Evolutionary conservation across 1,284 basidiomycete species (phyloP).

Genomic region (Exsudoporus floridanus): DNA sequence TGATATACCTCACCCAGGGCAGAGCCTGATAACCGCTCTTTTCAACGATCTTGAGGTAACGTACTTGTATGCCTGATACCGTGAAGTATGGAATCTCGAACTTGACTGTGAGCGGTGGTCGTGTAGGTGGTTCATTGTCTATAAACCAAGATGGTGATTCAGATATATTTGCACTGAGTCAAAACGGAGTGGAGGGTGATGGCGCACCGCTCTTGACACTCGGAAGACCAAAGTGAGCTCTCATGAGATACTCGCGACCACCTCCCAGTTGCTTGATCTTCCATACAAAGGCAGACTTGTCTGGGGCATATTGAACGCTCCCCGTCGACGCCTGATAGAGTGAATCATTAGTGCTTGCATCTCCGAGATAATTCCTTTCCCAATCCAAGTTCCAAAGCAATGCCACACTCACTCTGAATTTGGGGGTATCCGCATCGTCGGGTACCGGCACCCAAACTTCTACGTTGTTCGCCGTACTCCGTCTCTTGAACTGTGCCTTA

Average conservation of each 20-base stretch:
- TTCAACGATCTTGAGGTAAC: conserved; percentile 97
- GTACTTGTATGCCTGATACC: conserved; percentile 93
- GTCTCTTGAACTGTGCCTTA: conserved; percentile 96
- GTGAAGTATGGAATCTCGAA: conserved; percentile 99
- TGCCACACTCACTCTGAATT: conserved; percentile 74
- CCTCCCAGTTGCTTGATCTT: conserved; percentile 96
- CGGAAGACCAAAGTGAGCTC: conserved; percentile 93
- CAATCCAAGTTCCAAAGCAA: background rate
- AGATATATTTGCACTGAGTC: background rate
- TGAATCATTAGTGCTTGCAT: background rate
- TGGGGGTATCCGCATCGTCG: conserved; percentile 97
- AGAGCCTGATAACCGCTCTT: conserved; percentile 96
- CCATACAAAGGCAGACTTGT: conserved; percentile 96
- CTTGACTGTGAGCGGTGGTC: conserved; percentile 93
- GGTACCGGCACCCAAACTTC: conserved; percentile 98
- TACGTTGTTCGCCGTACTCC: conserved; percentile 97
- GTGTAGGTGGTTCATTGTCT: conserved; percentile 47
- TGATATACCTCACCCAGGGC: conserved; percentile 92
- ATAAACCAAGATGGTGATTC: background rate
- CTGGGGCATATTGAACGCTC: conserved; percentile 91
- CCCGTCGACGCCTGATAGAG: conserved; percentile 77
- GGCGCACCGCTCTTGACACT: conserved; percentile 80
- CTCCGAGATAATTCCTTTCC: background rate
- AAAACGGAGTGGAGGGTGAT: background rate
- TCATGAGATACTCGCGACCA: conserved; percentile 91